A percentile compares a stretch with the other conserved stretches of the same genome.
These are phyloP conservation scores for Oryza glaberrima DNA, from an alignment of 176 grass and related monocot species.

Conservation along the genomic window DNA sequence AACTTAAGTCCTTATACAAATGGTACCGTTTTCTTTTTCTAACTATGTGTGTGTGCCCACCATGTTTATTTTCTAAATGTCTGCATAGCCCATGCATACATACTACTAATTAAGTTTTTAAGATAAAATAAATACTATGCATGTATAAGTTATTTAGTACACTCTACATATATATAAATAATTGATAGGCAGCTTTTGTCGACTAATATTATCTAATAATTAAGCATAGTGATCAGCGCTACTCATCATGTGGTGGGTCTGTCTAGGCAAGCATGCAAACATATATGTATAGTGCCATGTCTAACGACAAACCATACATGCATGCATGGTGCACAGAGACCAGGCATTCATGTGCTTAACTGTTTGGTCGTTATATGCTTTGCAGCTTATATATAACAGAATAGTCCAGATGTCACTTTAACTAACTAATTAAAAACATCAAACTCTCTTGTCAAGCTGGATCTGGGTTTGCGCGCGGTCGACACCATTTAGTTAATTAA, in stretches of 20 bases:
- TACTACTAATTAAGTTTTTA: no score
- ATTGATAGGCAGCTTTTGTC: conserved; percentile 25
- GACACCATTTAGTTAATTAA: background rate
- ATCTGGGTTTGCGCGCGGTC: background rate
- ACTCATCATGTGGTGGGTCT: conserved; percentile 14
- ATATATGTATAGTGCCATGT: background rate
- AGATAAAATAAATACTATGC: no score
- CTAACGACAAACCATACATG: conserved; percentile 22
- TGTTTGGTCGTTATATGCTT: background rate
- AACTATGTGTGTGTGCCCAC: no score
- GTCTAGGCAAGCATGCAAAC: background rate
- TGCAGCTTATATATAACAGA: background rate
- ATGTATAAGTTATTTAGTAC: background rate
- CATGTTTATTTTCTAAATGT: background rate
- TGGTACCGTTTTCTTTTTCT: background rate
- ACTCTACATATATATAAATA: background rate
- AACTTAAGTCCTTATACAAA: background rate
- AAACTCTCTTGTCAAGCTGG: background rate
- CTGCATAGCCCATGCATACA: background rate
- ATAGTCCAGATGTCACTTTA: background rate
- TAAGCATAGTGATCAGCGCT: background rate
- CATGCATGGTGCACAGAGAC: background rate
- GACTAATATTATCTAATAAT: background rate
- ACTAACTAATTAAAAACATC: background rate
- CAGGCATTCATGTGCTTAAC: background rate